Evolutionary conservation across 345 rosid genomes (phyloP), one percentile per base, ranked within the genome.

Genomic region (Dipteronia dyeriana): DNA sequence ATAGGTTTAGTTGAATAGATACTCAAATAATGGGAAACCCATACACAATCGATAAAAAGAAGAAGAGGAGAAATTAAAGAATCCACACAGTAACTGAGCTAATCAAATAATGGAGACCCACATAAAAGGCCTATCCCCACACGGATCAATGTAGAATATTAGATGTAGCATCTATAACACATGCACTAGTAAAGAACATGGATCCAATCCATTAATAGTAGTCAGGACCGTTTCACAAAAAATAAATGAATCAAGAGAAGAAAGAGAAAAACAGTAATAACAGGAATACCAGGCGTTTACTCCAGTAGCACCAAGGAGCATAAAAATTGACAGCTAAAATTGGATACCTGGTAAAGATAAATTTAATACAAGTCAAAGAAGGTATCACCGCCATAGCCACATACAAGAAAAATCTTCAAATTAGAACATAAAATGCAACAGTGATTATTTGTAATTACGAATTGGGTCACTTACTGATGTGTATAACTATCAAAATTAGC

Each of bases 241-340:
- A 45, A 39, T n/a, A 62, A 66, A 74, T 43, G 23, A 66, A 64
- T 64, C 38, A 38, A 61, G 25, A 31, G 26, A 56, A 65, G 66
- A 10, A 60, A 39, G 39, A 77, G 76, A 84, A 26, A 59, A 41
- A 78, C 12, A 23, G 60, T 63, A 29, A 76, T 20, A 53, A 47
- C 34, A 75, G 51, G 80, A 74, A 82, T 91, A 94, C 98, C 97
- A 97, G 87, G 85, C 94, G 98, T 74, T 84, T 91, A 84, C 99
- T 87, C 97, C 97, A 97, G 82, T 83, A 85, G 86, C 99, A 97
- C 99, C 99, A 97, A 19, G 97, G 98, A 80, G 98, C 98, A 84
- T 69, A 91, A 87, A 97, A 97, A 85, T 97, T 97, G 77, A 97
- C 97, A 60, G 85, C 93, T 85, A 93, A 81, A 84, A 97, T 87